phyloP scores from a whole-genome alignment of 2,329 filamentous ascomycete genomes.

The Aureobasidium sp. region DNA sequence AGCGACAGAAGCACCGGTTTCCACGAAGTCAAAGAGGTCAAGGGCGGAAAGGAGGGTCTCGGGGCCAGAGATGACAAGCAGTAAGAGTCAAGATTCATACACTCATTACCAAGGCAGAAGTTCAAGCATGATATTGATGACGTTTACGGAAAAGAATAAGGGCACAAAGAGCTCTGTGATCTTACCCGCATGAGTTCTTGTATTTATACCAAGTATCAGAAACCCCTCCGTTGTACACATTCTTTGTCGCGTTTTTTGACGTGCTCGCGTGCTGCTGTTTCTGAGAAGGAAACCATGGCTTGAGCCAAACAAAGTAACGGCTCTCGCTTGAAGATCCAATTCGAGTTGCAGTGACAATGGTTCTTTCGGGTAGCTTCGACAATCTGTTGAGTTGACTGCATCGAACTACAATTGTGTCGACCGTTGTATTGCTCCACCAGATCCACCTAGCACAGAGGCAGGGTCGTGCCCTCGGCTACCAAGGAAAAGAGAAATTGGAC shows the following conservation, averaged over 20 bases:
- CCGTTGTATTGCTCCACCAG: not conserved
- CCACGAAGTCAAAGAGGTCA: constrained; percentile 23
- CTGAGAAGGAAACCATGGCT: not conserved
- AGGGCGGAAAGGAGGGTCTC: constrained; percentile 31
- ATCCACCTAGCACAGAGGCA: not conserved
- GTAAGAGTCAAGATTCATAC: not conserved
- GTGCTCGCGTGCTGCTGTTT: not conserved
- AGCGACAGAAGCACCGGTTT: constrained; percentile 30
- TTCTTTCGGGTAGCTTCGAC: not conserved
- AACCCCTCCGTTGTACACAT: not conserved
- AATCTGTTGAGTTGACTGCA: not conserved
- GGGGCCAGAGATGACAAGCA: constrained; percentile 14
- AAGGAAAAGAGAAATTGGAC: too few relatives aligned
- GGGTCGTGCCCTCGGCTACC: not conserved
- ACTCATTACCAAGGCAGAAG: not conserved
- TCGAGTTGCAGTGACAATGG: not conserved
- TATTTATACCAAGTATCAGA: not conserved
- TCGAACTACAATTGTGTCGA: not conserved
- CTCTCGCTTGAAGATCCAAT: too few relatives aligned
- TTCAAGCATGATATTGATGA: not conserved
- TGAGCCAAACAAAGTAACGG: too few relatives aligned
- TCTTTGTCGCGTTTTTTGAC: not conserved
- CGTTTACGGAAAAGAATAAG: not conserved
- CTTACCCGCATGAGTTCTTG: not conserved
- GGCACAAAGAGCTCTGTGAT: not conserved